Evolutionary conservation across 768 basidiomycete species (phyloP).

Genomic region (Pisolithus albus): DNA sequence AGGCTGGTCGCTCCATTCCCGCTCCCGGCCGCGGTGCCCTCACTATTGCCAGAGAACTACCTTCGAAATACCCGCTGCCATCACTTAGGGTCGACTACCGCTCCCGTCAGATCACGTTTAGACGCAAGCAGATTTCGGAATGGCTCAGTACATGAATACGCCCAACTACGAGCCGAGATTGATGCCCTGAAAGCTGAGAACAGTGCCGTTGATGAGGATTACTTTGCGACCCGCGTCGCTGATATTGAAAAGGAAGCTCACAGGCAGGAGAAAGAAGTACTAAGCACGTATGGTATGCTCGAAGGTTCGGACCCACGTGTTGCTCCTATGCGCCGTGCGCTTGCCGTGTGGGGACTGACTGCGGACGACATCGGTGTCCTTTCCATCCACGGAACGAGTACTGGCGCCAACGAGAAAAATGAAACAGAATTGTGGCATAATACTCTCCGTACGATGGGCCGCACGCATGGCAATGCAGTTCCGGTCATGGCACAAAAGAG

Average conservation of each 20-base stretch:
- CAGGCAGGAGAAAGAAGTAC: conserved; percentile 87
- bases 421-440: conserved; percentile 97
- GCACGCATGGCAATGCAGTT: conserved; percentile 92
- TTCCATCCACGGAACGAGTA: conserved; percentile 87
- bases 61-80: conserved; percentile 69
- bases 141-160: conserved; percentile 90
- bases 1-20: conserved; percentile 96
- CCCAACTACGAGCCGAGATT: conserved; percentile 75
- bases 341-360: conserved; percentile 94
- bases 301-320: conserved; percentile 80
- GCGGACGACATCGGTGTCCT: conserved; percentile 89
- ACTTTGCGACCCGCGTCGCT: conserved; percentile 68
- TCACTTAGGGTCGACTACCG: conserved; percentile 85
- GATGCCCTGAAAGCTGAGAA: conserved; percentile 50
- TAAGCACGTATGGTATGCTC: conserved; percentile 94
- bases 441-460: conserved; percentile 80
- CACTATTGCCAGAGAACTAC: conserved; percentile 78
- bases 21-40: conserved; percentile 94
- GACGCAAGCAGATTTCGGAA: conserved; percentile 88
- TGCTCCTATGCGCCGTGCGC: conserved; percentile 87
- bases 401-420: conserved; percentile 90
- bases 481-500: conserved; percentile 98
- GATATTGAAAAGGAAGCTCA: conserved; percentile 87
- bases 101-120: conserved; percentile 90
- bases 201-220: conserved; percentile 52